Evolutionary conservation across 2,329 filamentous ascomycete genomes (phyloP).

Genomic region (Blumeriella jaapii): DNA sequence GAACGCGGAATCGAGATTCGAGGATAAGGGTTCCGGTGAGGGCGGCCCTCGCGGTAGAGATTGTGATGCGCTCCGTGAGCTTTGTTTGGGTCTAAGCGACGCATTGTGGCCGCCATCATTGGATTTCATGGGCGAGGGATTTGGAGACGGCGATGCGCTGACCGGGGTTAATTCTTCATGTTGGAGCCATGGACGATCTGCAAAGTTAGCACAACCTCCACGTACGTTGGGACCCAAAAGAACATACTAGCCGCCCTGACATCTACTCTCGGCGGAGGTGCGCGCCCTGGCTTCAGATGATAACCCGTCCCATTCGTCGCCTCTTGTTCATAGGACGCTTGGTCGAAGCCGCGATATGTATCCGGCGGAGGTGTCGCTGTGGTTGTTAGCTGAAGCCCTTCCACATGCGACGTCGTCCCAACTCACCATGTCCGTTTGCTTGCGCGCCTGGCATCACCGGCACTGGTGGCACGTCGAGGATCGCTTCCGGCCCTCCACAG

Average conservation of each 20-base stretch:
- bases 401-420: too few species aligned
- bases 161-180: slow-evolving; percentile 51
- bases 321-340: slow-evolving; percentile 15
- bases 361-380: slow-evolving; percentile 25
- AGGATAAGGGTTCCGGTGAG: slow-evolving; percentile 33
- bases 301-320: slow-evolving; percentile 18
- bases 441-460: too few species aligned
- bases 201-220: slow-evolving; percentile 6
- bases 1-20: slow-evolving; percentile 40
- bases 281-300: slow-evolving; percentile 30
- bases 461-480: too few species aligned
- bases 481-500: slow-evolving; percentile 39
- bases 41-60: slow-evolving; percentile 29
- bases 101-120: slow-evolving; percentile 35
- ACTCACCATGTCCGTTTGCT: too few species aligned
- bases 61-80: slow-evolving; percentile 29
- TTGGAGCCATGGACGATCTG: slow-evolving; percentile 40
- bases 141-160: slow-evolving; percentile 48
- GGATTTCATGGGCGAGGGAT: slow-evolving; percentile 51
- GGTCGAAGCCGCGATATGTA: slow-evolving; percentile 17
- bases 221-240: not conserved
- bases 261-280: slow-evolving; percentile 37
- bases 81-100: slow-evolving; percentile 27
- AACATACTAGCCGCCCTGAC: slow-evolving; percentile 41
- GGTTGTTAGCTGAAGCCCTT: slow-evolving; percentile 6